Conservation (phyloP, 2,329 filamentous ascomycete species). For the Trichophyton schoenleinii region DNA sequence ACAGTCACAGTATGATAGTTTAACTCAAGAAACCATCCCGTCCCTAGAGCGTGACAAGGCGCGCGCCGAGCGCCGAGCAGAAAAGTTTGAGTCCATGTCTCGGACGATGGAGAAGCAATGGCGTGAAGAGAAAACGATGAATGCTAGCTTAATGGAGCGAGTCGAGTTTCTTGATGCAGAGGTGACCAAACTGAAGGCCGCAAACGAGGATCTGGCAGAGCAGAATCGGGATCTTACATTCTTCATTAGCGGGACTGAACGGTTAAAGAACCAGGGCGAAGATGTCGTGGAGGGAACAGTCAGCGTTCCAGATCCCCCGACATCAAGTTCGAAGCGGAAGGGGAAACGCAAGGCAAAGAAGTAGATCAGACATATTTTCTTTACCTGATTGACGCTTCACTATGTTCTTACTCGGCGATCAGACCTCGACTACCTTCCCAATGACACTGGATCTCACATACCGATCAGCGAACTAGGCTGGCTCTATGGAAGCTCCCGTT, state of each 20-base stretch:
- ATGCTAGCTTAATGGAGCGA: constrained; percentile 66
- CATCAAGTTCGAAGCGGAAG: constrained; percentile 41
- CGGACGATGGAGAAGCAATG: constrained; percentile 61
- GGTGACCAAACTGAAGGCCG: constrained; percentile 41
- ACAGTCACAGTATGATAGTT: constrained; percentile 40
- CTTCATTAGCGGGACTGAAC: constrained; percentile 75
- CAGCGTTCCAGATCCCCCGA: constrained; percentile 45
- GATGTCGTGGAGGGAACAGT: constrained; percentile 62
- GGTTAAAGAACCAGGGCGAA: constrained; percentile 58
- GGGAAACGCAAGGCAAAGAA: constrained; percentile 21
- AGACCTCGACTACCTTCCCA: background rate
- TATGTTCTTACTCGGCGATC: background rate
- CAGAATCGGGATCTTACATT: constrained; percentile 78
- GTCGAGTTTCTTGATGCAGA: constrained; percentile 54
- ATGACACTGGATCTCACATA: background rate
- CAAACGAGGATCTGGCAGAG: constrained; percentile 65
- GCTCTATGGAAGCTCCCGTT: background rate
- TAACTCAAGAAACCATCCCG: constrained; percentile 48
- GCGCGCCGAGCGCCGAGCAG: constrained; percentile 54
- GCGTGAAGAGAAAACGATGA: constrained; percentile 77
- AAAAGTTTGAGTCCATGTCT: constrained; percentile 63
- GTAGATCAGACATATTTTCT: background rate
- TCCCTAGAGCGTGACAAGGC: constrained; percentile 59
- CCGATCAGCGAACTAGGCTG: too few species aligned
- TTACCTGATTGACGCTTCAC: background rate